phyloP scores from a whole-genome alignment of 305 asterid species.

The Plantago coronopus region DNA sequence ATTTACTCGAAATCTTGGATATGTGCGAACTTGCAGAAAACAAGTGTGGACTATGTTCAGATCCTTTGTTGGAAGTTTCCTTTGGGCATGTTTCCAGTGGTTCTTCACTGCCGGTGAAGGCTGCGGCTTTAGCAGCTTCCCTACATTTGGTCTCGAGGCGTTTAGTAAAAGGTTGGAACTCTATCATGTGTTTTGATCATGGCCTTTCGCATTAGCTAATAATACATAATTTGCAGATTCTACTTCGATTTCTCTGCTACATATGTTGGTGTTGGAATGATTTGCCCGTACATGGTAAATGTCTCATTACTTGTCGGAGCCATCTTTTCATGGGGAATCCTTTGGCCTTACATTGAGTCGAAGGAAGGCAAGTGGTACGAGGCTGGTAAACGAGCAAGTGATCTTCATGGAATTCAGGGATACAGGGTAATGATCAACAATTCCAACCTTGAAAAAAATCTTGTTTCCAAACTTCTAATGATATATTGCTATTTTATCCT shows the following conservation, averaged over 20 bases:
- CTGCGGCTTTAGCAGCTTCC: conserved; percentile 60
- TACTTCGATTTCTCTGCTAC: conserved; percentile 69
- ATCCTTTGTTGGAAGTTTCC: conserved; percentile 46
- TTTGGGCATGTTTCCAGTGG: conserved; percentile 66
- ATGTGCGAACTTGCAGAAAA: conserved; percentile 31
- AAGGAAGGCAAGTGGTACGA: conserved; percentile 60
- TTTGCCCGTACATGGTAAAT: conserved; percentile 71
- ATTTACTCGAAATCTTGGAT: no score
- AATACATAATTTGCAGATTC: conserved; percentile 29
- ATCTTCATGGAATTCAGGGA: conserved; percentile 73
- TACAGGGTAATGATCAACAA: conserved; percentile 36
- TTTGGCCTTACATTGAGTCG: conserved; percentile 62
- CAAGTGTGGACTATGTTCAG: conserved; percentile 56
- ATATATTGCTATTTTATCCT: neutral
- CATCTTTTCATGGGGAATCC: conserved; percentile 64
- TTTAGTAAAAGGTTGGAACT: conserved; percentile 25
- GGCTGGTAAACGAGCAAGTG: conserved; percentile 29
- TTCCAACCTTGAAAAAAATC: neutral
- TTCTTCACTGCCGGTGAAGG: conserved; percentile 46
- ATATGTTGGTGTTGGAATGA: conserved; percentile 76
- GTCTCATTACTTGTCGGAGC: conserved; percentile 60
- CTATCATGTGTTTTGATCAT: neutral
- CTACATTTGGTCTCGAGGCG: conserved; percentile 50
- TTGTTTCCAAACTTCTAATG: conserved; percentile 3
- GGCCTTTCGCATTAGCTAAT: neutral